These are phyloP conservation scores for Fusarium sp. DNA, from an alignment of 2,329 filamentous ascomycete species.

Conservation along the genomic window DNA sequence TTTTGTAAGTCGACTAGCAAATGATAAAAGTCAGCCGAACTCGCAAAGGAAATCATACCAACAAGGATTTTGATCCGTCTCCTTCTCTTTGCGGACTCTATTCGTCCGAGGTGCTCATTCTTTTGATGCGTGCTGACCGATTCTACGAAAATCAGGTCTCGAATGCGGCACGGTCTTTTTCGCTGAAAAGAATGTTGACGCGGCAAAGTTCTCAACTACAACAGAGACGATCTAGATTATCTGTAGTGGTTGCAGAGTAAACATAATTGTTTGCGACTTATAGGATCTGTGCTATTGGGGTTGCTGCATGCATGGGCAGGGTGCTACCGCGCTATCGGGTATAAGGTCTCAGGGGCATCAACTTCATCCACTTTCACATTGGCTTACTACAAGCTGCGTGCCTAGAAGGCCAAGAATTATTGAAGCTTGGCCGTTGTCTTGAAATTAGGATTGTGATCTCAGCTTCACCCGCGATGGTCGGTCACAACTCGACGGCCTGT, in stretches of 20 bases:
- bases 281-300: background rate
- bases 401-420: background rate
- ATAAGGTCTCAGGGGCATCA: constrained; percentile 1
- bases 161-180: background rate
- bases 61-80: background rate
- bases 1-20: constrained; percentile 34
- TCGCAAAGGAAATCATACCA: constrained; percentile 2
- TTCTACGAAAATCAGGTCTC: background rate
- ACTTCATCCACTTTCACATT: background rate
- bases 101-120: constrained; percentile 12
- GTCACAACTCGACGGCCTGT: constrained; percentile 46
- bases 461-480: constrained; percentile 20
- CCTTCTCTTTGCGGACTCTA: background rate
- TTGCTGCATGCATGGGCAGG: background rate
- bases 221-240: background rate
- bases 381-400: background rate
- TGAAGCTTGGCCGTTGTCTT: background rate
- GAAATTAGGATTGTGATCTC: background rate
- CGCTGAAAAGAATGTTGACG: background rate
- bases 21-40: background rate
- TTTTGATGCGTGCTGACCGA: constrained; percentile 18
- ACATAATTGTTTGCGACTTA: background rate
- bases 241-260: background rate
- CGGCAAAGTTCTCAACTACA: background rate
- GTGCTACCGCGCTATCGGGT: background rate